Base-by-base conservation (phyloP, 345 rosid genomes). In the Brassica incana region DNA sequence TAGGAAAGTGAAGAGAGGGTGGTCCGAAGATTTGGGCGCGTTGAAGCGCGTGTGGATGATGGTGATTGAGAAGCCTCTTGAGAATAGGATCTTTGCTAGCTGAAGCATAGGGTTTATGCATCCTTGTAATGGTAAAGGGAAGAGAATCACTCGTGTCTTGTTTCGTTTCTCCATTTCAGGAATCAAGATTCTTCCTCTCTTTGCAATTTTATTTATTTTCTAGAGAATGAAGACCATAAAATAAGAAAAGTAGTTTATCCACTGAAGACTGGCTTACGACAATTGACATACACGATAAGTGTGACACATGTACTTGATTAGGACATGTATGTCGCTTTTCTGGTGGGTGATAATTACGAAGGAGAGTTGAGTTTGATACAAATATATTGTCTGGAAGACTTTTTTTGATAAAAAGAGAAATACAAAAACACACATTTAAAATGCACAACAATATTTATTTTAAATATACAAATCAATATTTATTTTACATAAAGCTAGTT, bases 101-200 rank as follows among this genome's bases (percentile, higher is more conserved):
- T 88, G 90, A 38, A 93, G 83, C 91, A 88, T 84, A 72, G 90
- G 77, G 86, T 82, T 93, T 14, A 91, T 87, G 64, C 92, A 93
- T 64, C 92, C 90, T 29, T 91, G 91, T 9, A 73, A 60, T 10
- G 93, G 97, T 10, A 88, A 23, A 0, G 92, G 95, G 54, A 88
- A 88, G 5, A 90, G 74, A 10, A 91, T 78, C 2, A 93, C 84
- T 62, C 64, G 67, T 11, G 1, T 15, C 18, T 6, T 29, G 23
- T 52, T 74, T 63, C 20, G 40, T 18, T 69, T 69, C 76, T 74
- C 83, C 79, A 69, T 80, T 40, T 50, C 56, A 14, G 5, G 7
- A 14, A 50, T 74, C 54, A 73, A 67, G 30, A 2, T 32, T 38
- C 3, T 65, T 32, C 27, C 4, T 78, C 67, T 64, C 71, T 78